Base-by-base conservation (phyloP, 2,329 filamentous ascomycete genomes). In the Nothomitra cinnamomea region DNA sequence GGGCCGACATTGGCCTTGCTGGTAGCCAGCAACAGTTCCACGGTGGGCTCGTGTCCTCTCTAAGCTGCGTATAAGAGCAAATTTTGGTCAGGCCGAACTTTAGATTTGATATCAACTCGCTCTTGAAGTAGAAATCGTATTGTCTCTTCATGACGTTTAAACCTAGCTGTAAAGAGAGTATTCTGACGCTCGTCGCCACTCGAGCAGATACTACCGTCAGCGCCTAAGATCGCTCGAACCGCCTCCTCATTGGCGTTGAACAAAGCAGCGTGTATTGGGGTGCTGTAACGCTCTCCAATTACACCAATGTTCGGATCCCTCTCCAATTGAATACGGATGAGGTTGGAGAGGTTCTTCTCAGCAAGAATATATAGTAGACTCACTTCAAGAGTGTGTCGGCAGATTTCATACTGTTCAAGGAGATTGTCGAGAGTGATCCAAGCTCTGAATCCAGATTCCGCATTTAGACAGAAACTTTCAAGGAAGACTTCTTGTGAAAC, bases 281-380 rank as follows among this genome's bases (percentile, higher is more conserved):
- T 59, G 0, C 59, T 58, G 55, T 69, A 70, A 6, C 61, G 60
- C 48, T 66, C 63, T 22, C 50, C 8, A 45, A 62, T 57, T 19
- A 62, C 13, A 0, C 62, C 56, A 48, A 65, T 53, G 35, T 55
- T 60, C 0, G 52, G 56, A 2, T 55, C 36, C 0, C 38, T 57
- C 22, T 59, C 53, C 12, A 62, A 55, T 48, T 56, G 53, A 10
- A 61, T 60, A 55, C 57, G 59, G 56, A 70, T 64, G 1, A 68
- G 62, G 1, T 57, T 58, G 13, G 55, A 45, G 21, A 58, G 54
- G 57, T 60, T 59, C 35, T 57, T 59, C 54, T 65, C 66, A 2
- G 69, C 66, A 19, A 70, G 59, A 3, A 71, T 57, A 50, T 72
- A 71, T 6, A 64, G 45, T 0, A 66, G 53, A 22, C 55, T 66